phyloP scores from a whole-genome alignment of 306 rosid genomes.

The Crataegus laevigata region DNA sequence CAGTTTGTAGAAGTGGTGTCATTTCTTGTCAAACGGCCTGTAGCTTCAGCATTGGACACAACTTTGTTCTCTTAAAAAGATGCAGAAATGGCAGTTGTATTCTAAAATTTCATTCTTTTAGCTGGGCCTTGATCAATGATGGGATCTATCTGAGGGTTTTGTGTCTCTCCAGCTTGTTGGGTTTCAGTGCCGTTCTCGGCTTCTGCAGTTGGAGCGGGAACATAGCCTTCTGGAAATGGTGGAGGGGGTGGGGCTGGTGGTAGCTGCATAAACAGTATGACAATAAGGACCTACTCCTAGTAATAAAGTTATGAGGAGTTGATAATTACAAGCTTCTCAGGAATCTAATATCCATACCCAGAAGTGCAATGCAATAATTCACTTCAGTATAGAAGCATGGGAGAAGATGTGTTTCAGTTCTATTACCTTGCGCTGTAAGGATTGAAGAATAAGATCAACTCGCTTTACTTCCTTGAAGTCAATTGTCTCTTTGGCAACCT shows the following conservation, averaged over 20 bases:
- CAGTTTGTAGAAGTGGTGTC: too few relatives aligned
- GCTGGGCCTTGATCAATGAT: constrained; percentile 88
- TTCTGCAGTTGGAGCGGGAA: constrained; percentile 43
- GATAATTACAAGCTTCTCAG: neutral
- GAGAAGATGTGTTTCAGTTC: neutral
- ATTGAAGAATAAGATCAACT: constrained; percentile 77
- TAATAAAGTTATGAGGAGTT: neutral
- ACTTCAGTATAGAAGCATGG: constrained; percentile 1
- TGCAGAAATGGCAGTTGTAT: neutral
- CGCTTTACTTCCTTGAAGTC: constrained; percentile 69
- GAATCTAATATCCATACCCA: neutral
- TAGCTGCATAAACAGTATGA: constrained; percentile 38
- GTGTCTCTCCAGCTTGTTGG: constrained; percentile 57
- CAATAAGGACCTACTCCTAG: neutral
- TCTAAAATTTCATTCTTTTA: constrained; percentile 71
- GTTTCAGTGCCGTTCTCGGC: constrained; percentile 59
- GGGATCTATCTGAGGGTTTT: constrained; percentile 60
- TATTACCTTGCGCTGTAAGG: constrained; percentile 68
- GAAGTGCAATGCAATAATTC: neutral
- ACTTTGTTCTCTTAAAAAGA: neutral
- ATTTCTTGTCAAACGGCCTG: neutral
- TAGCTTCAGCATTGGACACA: neutral
- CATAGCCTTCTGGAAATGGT: constrained; percentile 85
- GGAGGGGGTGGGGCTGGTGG: constrained; percentile 89
- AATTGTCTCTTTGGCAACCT: constrained; percentile 61